phyloP scores from a whole-genome alignment of 805 yeast genomes.

The Komagataella pseudopastoris region DNA sequence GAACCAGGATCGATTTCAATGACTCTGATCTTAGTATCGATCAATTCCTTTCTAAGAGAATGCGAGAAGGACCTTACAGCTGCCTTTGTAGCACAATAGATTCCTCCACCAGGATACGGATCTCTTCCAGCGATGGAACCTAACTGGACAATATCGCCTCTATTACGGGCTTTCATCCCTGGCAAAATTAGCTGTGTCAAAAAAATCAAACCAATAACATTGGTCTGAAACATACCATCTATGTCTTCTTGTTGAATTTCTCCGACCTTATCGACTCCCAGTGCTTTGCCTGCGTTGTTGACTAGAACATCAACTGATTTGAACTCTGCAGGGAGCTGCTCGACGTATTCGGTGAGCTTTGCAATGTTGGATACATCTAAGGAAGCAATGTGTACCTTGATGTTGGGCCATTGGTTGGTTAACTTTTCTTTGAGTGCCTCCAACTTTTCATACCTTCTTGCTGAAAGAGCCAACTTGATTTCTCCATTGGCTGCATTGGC shows the following conservation, averaged over 20 bases:
- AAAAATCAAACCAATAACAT: slow-evolving; percentile 75
- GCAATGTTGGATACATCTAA: slow-evolving; percentile 28
- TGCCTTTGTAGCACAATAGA: slow-evolving; percentile 66
- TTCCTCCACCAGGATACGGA: slow-evolving; percentile 68
- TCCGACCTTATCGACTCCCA: slow-evolving; percentile 72
- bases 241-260: slow-evolving; percentile 50
- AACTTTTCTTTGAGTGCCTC: slow-evolving; percentile 24
- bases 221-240: slow-evolving; percentile 68
- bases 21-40: slow-evolving; percentile 43
- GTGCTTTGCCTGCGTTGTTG: slow-evolving; percentile 71
- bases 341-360: slow-evolving; percentile 31
- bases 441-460: slow-evolving; percentile 37
- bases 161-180: slow-evolving; percentile 52
- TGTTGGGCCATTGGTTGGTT: slow-evolving; percentile 17
- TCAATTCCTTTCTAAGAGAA: slow-evolving; percentile 43
- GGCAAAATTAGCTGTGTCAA: slow-evolving; percentile 72
- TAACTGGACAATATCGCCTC: slow-evolving; percentile 61
- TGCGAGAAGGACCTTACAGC: slow-evolving; percentile 62
- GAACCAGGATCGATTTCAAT: slow-evolving; percentile 71
- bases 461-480: slow-evolving; percentile 34
- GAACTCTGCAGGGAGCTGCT: slow-evolving; percentile 29
- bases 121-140: slow-evolving; percentile 76
- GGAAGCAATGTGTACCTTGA: slow-evolving; percentile 18
- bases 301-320: slow-evolving; percentile 50
- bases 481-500: slow-evolving; percentile 48